Percentiles rank a stretch among this genome's conserved stretches.
Evolutionary conservation across 2,329 filamentous ascomycete genomes (phyloP).

Genomic region (Pyrenochaeta sp.): DNA sequence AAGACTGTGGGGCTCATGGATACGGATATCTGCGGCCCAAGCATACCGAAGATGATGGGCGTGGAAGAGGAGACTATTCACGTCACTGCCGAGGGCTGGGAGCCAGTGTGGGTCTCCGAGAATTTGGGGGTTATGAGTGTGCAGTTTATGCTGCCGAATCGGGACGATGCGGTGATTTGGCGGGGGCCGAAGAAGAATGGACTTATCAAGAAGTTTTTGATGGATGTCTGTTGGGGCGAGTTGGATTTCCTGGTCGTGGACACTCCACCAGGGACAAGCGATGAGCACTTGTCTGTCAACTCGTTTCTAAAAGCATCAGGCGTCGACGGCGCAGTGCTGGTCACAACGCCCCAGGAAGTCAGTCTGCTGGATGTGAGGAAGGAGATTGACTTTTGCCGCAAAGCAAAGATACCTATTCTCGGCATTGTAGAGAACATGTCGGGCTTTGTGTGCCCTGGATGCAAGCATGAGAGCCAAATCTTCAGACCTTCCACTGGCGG

Average conservation of each 20-base stretch:
- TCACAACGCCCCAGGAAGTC: slow-evolving; percentile 96
- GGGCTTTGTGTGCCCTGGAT: slow-evolving; percentile 94
- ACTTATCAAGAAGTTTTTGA: slow-evolving; percentile 95
- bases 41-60: slow-evolving; percentile 99
- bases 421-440: slow-evolving; percentile 98
- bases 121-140: slow-evolving; percentile 97
- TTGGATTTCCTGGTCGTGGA: slow-evolving; percentile 93
- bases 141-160: slow-evolving; percentile 95
- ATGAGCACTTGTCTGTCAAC: slow-evolving; percentile 95
- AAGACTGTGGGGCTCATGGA: slow-evolving; percentile 94
- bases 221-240: slow-evolving; percentile 97
- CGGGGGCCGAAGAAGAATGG: slow-evolving; percentile 98
- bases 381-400: slow-evolving; percentile 96
- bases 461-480: slow-evolving; percentile 80
- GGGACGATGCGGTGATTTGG: slow-evolving; percentile 97
- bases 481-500: slow-evolving; percentile 93
- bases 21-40: slow-evolving; percentile 95
- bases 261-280: slow-evolving; percentile 92
- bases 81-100: slow-evolving; percentile 87
- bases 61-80: slow-evolving; percentile 95
- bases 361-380: slow-evolving; percentile 91
- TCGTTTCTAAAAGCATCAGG: slow-evolving; percentile 89
- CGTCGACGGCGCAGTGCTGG: slow-evolving; percentile 90
- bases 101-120: slow-evolving; percentile 92
- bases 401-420: slow-evolving; percentile 87